Evolutionary conservation across 352 stramenopile species (phyloP), one percentile per base, ranked within the genome.

Genomic region (Lagenidium giganteum): DNA sequence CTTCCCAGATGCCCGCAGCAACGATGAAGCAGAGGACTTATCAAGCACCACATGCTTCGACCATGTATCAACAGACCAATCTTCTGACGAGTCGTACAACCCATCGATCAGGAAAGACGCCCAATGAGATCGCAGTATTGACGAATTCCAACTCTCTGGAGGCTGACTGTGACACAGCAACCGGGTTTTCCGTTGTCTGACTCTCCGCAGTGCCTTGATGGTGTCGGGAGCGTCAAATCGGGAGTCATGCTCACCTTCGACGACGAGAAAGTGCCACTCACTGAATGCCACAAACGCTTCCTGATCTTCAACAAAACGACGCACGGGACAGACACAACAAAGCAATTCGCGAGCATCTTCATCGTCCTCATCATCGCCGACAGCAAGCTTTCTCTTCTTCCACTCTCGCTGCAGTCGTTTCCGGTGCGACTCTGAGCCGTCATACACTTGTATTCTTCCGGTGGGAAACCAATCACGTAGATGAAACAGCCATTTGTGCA

Each of bases 401-500:
- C 74, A 91, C 28, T 83, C 60, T 17, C 54, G 65, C 32, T 75
- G 76, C 33, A 78, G 54, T 30, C 61, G 46, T 35, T 58, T 51
- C 46, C 70, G 80, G 42, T 75, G 56, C 13, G 37, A 45, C 29
- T 38, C 22, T 5, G 63, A 50, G 9, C 64, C 60, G 24, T 64
- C 50, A 45, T 90, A 90, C 22, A 90, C 30, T 54, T 91, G 78
- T 28, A 91, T 61, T 35, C 70, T 64, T 27, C 63, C 54, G 18
- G 71, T 48, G 3, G 50, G 47, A 29, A 87, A 64, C 60, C 70
- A 86, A 40, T 71, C 45, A 16, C 69, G 70, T 35, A 95, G 48
- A 36, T 76, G 73, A 49, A 80, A 77, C 23, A 64, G 62, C 83
- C 83, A 95, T 40, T 91, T 92, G 53, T 88, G 76, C 23, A 90